These are phyloP conservation scores for Echinosophora koreensis DNA, from an alignment of 306 rosid genomes.

Conservation along the genomic window DNA sequence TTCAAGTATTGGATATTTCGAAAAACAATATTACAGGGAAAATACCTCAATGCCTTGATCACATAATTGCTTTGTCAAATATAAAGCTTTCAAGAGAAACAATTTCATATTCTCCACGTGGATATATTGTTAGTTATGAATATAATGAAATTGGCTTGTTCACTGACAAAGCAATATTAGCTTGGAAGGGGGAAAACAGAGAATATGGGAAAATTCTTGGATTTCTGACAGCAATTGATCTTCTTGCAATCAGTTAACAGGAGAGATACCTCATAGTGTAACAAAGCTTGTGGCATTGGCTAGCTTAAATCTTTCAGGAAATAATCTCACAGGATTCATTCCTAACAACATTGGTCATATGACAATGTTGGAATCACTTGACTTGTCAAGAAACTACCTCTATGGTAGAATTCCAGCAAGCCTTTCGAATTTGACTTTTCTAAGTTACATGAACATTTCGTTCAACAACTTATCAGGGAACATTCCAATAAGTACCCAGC, in stretches of 20 bases:
- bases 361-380: conserved; percentile 38
- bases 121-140: not conserved
- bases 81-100: not conserved
- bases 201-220: conserved; percentile 48
- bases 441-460: conserved; percentile 5
- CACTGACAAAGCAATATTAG: not conserved
- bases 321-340: conserved; percentile 45
- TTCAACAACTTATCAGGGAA: conserved; percentile 12
- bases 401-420: conserved; percentile 6
- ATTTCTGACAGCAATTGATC: conserved; percentile 46
- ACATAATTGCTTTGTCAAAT: conserved; percentile 12
- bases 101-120: not conserved
- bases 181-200: conserved; percentile 46
- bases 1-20: conserved; percentile 50
- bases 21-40: conserved; percentile 37
- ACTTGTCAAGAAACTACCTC: conserved; percentile 42
- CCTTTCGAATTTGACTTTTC: conserved; percentile 17
- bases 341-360: conserved; percentile 45
- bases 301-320: conserved; percentile 49
- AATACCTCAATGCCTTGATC: conserved; percentile 46
- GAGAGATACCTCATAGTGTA: conserved; percentile 44
- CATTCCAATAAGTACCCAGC: conserved; percentile 26
- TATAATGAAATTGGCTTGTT: too few relatives aligned
- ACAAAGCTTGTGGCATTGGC: conserved; percentile 42
- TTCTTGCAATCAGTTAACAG: conserved; percentile 49